These are phyloP conservation scores for Solanum appendiculatum DNA, from an alignment of 257 asterid genomes.

Conservation along the genomic window DNA sequence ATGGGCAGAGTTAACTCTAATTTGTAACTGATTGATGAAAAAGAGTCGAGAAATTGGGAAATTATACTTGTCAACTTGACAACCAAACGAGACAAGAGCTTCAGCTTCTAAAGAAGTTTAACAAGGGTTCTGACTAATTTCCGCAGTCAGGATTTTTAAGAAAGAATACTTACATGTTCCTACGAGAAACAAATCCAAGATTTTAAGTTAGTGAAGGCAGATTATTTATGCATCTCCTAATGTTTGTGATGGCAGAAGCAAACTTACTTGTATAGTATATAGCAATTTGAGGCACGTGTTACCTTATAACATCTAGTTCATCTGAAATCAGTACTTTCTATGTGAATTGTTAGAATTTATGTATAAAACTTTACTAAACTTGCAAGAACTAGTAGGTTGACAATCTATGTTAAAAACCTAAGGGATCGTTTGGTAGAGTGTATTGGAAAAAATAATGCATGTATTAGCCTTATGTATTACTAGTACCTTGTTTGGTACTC, in stretches of 20 bases:
- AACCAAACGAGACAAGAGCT: not conserved
- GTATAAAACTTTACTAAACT: no score
- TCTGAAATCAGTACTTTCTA: not conserved
- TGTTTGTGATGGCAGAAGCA: not conserved
- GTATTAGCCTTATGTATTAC: no score
- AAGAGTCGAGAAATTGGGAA: not conserved
- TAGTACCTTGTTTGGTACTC: no score
- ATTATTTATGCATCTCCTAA: not conserved
- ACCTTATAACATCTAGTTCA: not conserved
- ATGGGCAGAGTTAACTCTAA: not conserved
- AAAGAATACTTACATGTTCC: not conserved
- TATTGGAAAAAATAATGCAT: no score
- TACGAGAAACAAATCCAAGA: not conserved
- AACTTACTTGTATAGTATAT: not conserved
- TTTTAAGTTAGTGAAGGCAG: not conserved
- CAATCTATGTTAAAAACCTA: not conserved
- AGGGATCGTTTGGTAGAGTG: no score
- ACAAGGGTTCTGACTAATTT: not conserved
- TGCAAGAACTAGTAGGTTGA: not conserved
- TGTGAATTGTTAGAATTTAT: not conserved
- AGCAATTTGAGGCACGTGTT: not conserved
- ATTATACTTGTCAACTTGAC: not conserved
- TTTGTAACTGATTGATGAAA: not conserved
- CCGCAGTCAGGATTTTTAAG: not conserved
- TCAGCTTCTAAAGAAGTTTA: not conserved